A percentile compares a stretch with the other conserved stretches of the same genome.
phyloP scores from a whole-genome alignment of 2,329 filamentous ascomycete species.

The Cordyceps farinosa region DNA sequence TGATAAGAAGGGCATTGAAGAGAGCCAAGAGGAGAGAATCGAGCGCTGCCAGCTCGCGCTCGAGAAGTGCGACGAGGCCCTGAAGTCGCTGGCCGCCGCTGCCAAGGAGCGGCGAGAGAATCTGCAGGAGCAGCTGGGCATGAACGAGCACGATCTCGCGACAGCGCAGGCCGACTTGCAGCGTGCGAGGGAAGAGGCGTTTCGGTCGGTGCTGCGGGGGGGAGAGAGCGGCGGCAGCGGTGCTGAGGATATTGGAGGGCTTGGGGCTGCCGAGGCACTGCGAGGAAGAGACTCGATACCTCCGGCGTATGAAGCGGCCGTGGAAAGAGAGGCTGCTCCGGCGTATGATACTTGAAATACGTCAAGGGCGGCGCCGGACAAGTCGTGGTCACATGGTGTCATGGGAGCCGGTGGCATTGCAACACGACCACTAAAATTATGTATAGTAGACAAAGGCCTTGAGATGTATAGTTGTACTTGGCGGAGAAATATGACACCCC shows the following conservation, averaged over 20 bases:
- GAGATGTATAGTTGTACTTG: too few species aligned
- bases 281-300: not conserved
- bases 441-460: too few species aligned
- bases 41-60: too few species aligned
- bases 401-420: too few species aligned
- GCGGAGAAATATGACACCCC: too few species aligned
- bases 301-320: not conserved
- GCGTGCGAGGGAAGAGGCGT: constrained; percentile 39
- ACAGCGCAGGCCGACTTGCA: constrained; percentile 40
- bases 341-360: not conserved
- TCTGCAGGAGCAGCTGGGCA: constrained; percentile 31
- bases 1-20: too few species aligned
- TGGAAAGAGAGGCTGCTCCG: not conserved
- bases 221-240: constrained; percentile 5
- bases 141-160: constrained; percentile 30
- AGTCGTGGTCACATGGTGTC: not conserved
- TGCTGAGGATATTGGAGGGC: not conserved
- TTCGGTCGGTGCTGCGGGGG: constrained; percentile 20
- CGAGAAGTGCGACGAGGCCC: too few species aligned
- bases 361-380: not conserved
- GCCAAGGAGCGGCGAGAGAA: constrained; percentile 30
- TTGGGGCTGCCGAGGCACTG: not conserved
- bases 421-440: too few species aligned
- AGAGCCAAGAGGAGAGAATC: too few species aligned
- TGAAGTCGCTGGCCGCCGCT: constrained; percentile 31